Evolutionary conservation across 495 filamentous ascomycete genomes (phyloP), one percentile per base, ranked within the genome.

Genomic region (Daldinia grandis): DNA sequence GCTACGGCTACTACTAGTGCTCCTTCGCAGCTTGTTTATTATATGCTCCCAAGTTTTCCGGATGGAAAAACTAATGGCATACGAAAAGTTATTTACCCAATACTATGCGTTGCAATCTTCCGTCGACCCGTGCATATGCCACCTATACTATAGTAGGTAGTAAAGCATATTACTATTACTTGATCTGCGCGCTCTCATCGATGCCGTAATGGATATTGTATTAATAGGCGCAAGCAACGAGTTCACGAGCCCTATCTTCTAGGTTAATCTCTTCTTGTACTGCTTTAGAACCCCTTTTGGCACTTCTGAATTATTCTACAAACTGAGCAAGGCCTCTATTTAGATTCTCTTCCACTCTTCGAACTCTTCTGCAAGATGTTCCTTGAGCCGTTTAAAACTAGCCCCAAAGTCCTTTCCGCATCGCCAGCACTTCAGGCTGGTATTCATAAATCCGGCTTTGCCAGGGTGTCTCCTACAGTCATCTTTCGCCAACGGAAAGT

Each of bases 331-430:
- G 5, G 10, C 40, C 9, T 5, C 42, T 2, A 25, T 51, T 80
- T 75, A 96, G 68, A 90, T 83, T 71, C 74, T 86, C 81, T 87
- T 93, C 95, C 95, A 98, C 69, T 80, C 83, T 74, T 91, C 87
- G 78, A 93, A 94, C 80, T 99, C 95, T 66, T 84, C 82, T 38
- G 84, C 87, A 68, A 99, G 79, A 84, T 99, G 95, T 67, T 80
- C 83, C 80, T 94, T 97, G 72, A 98, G 79, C 78, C 82, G 81
- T 51, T 83, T 80, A 77, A 97, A 97, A 67, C 80, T 81, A 65
- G 90, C 91, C 28, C 86, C 88, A 78, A 96, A 98, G 9, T 85
- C 82, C 78, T 78, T 83, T 2, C 89, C 89, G 81, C 95, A 99
- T 53, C 93, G 84, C 95, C 95, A 97, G 77, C 95, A 99, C 42